Percentiles rank a stretch among this genome's conserved stretches.
phyloP scores from a whole-genome alignment of 2,329 filamentous ascomycete species.

The Thielaviopsis musarum region DNA sequence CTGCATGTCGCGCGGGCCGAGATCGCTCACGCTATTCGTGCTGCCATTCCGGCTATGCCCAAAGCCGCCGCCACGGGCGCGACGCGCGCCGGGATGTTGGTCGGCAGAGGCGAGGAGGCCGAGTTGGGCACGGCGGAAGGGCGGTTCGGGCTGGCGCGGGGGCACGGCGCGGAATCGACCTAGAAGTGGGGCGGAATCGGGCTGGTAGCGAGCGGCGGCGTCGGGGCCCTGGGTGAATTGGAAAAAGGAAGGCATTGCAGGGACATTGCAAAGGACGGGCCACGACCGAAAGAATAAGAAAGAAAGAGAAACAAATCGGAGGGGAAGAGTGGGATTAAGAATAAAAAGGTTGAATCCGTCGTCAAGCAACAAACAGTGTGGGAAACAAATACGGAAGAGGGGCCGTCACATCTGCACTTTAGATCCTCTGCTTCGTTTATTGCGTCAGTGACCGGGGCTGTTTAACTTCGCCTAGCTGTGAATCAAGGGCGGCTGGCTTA shows the following conservation, averaged over 20 bases:
- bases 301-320: neutral
- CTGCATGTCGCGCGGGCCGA: conserved; percentile 15
- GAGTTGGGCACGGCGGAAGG: conserved; percentile 9
- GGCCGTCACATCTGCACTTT: too few species aligned
- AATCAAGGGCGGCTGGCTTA: neutral
- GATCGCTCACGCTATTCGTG: conserved; percentile 17
- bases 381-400: neutral
- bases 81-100: conserved; percentile 6
- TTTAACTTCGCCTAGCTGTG: too few species aligned
- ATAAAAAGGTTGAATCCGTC: neutral
- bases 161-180: conserved; percentile 50
- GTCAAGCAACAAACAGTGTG: neutral
- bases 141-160: conserved; percentile 16
- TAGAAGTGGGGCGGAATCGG: conserved; percentile 42
- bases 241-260: conserved; percentile 46
- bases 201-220: conserved; percentile 31
- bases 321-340: neutral
- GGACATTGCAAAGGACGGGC: conserved; percentile 1
- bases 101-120: conserved; percentile 6
- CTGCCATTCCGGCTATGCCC: conserved; percentile 10
- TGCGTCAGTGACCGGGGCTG: too few species aligned
- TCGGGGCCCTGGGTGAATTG: conserved; percentile 50
- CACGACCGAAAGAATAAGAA: neutral
- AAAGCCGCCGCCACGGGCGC: neutral
- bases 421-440: too few species aligned